These are phyloP conservation scores for Lasiodiplodia sp. DNA, from an alignment of 2,329 filamentous ascomycete species.

Conservation along the genomic window DNA sequence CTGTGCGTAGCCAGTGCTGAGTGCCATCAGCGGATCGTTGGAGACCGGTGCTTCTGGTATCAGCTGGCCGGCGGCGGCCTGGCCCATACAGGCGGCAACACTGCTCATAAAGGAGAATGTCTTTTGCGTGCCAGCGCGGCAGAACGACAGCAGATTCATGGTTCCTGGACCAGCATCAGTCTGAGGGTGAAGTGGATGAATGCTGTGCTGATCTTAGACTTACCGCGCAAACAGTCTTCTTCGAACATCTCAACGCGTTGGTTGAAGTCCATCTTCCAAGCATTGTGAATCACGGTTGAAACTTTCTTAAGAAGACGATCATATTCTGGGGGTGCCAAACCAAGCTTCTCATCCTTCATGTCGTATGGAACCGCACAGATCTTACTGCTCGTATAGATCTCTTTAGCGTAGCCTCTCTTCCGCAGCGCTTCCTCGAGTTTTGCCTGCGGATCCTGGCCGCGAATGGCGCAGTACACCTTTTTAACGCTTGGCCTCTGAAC, in stretches of 20 bases:
- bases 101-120: constrained; percentile 31
- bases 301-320: constrained; percentile 35
- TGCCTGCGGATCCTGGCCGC: constrained; percentile 32
- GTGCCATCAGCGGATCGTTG: constrained; percentile 24
- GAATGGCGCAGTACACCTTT: constrained; percentile 29
- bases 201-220: background rate
- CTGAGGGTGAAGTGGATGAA: background rate
- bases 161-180: constrained; percentile 33
- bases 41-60: constrained; percentile 27
- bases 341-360: constrained; percentile 27
- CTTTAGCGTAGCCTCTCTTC: constrained; percentile 27
- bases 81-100: constrained; percentile 30
- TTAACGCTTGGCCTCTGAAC: background rate
- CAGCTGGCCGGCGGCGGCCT: background rate
- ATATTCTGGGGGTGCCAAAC: background rate
- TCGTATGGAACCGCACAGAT: background rate
- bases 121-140: constrained; percentile 36
- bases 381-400: constrained; percentile 34
- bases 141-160: constrained; percentile 40
- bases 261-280: constrained; percentile 45
- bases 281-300: constrained; percentile 40
- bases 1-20: constrained; percentile 31
- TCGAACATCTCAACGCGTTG: constrained; percentile 40
- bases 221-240: constrained; percentile 38
- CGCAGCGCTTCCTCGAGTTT: constrained; percentile 36